Evolutionary conservation across 495 filamentous ascomycete genomes (phyloP), one percentile per base, ranked within the genome.

Genomic region (Astrothelium macrocarpum): DNA sequence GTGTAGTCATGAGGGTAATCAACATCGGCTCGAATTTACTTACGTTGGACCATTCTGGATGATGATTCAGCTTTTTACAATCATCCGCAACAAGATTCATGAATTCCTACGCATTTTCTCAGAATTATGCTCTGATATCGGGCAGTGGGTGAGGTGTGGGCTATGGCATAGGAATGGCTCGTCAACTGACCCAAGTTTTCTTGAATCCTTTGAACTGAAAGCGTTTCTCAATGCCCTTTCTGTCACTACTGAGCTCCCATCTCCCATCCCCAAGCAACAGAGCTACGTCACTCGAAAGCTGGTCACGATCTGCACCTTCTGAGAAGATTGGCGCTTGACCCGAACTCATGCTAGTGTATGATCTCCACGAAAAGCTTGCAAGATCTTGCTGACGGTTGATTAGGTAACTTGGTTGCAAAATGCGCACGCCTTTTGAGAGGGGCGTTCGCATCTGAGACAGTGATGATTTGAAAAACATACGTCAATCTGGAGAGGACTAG

Each of bases 201-300:
- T 65, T 65, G 58, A 72, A 72, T 1, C 66, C 68, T 59, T 66
- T 71, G 64, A 72, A 72, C 58, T 60, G 63, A 64, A 72, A 72
- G 12, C 43, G 31, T 49, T 67, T 32, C 36, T 69, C 68, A 7
- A 72, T 10, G 0, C 60, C 68, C 14, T 60, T 28, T 10, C 64
- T 61, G 28, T 69, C 36, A 53, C 63, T 53, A 53, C 64, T 68
- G 1, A 68, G 28, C 23, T 10, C 32, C 68, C 68, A 71, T 34
- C 0, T 11, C 2, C 23, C 49, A 9, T 56, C 25, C 7, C 23
- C 25, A 5, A 29, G 10, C 49, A 56, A 29, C 9, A 29, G 5
- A 9, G 23, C 49, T 26, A 29, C 49, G 25, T 56, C 49, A 28
- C 29, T 29, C 29, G 49, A 56, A 9, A 56, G 49, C 49, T 29